Evolutionary conservation across 257 asterid species (phyloP).

Genomic region (Gentiana straminea): DNA sequence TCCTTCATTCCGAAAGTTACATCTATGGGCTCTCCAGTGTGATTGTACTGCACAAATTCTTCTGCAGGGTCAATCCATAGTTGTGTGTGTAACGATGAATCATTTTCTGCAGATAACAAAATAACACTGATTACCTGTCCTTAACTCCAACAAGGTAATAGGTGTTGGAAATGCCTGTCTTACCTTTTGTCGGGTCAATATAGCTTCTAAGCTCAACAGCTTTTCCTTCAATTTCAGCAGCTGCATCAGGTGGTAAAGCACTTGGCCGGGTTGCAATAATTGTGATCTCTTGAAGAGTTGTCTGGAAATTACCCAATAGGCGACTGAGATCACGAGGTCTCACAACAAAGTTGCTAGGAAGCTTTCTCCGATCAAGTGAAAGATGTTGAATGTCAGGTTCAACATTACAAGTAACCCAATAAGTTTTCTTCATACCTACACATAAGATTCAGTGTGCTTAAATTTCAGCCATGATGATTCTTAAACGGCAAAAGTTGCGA

Average conservation of each 20-base stretch:
- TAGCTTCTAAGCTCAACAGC: conserved; percentile 97
- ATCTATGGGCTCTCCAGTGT: conserved; percentile 76
- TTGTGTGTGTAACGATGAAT: conserved; percentile 89
- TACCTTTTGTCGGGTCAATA: conserved; percentile 92
- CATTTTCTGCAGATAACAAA: conserved; percentile 57
- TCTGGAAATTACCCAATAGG: conserved; percentile 71
- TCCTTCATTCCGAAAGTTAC: conserved; percentile 94
- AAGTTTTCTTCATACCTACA: conserved; percentile 80
- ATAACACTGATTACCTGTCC: conserved; percentile 7
- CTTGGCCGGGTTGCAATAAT: conserved; percentile 71
- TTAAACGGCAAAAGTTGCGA: neutral
- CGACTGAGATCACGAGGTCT: conserved; percentile 88
- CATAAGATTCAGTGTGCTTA: conserved; percentile 7
- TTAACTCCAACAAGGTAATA: conserved; percentile 3
- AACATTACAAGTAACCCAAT: conserved; percentile 81
- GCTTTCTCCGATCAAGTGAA: conserved; percentile 75
- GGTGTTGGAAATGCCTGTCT: conserved; percentile 5
- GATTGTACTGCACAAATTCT: conserved; percentile 87
- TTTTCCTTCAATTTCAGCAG: conserved; percentile 79
- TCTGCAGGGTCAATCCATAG: conserved; percentile 93
- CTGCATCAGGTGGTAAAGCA: conserved; percentile 50
- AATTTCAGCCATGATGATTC: neutral
- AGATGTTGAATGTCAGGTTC: conserved; percentile 84
- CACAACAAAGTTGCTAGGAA: conserved; percentile 82
- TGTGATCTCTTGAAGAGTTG: conserved; percentile 90